Conservation (phyloP, 1,139 yeast genomes). For the Lodderomyces theae region DNA sequence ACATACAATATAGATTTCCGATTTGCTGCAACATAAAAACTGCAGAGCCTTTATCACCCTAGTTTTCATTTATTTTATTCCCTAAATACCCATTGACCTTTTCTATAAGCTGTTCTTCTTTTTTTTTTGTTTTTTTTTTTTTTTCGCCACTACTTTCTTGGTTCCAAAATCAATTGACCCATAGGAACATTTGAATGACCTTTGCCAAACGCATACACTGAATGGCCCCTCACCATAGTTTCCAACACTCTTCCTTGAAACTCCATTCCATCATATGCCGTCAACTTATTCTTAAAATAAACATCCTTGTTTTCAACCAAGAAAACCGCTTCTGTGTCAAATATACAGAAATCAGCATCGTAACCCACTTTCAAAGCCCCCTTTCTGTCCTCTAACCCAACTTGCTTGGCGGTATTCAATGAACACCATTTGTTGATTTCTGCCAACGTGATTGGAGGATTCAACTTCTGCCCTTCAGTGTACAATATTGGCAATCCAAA, state of each 20-base stretch:
- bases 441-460: slow-evolving; percentile 51
- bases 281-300: slow-evolving; percentile 77
- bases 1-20: neutral
- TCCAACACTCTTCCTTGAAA: slow-evolving; percentile 73
- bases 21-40: neutral
- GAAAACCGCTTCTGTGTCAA: slow-evolving; percentile 62
- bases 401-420: slow-evolving; percentile 79
- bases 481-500: slow-evolving; percentile 78
- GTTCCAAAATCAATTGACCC: slow-evolving; percentile 62
- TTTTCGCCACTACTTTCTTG: slow-evolving; percentile 25
- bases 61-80: no score
- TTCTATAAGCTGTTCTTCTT: no score
- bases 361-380: slow-evolving; percentile 70
- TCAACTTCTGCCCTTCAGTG: slow-evolving; percentile 64
- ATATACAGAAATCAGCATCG: slow-evolving; percentile 85
- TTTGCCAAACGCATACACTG: slow-evolving; percentile 55
- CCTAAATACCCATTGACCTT: no score
- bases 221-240: slow-evolving; percentile 73
- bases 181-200: slow-evolving; percentile 58
- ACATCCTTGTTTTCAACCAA: slow-evolving; percentile 57
- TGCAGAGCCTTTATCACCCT: no score
- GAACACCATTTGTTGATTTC: slow-evolving; percentile 80
- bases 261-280: slow-evolving; percentile 75
- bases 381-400: slow-evolving; percentile 69
- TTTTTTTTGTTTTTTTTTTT: no score